Percentiles rank a stretch among this genome's conserved stretches.
Evolutionary conservation across 1,284 basidiomycete genomes (phyloP).

Genomic region (Pterulicium gracile): DNA sequence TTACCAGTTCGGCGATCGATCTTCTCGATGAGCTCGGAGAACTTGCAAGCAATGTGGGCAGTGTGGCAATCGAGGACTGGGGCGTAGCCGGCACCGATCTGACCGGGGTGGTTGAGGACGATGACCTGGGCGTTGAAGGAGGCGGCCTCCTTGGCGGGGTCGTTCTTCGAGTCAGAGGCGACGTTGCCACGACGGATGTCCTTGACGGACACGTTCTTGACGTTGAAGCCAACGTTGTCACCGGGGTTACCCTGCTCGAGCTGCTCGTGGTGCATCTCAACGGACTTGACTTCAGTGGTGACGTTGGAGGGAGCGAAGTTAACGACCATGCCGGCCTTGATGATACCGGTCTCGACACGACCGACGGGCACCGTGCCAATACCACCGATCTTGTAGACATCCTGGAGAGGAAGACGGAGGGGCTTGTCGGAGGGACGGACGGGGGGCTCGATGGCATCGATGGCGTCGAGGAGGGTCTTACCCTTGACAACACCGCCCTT

Average conservation of each 20-base stretch:
- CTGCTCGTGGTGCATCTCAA: constrained; percentile 99
- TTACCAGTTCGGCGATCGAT: constrained; percentile 98
- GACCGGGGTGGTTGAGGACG: constrained; percentile 99
- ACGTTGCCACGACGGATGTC: constrained; percentile 99
- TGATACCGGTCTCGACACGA: constrained; percentile 99
- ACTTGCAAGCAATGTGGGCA: constrained; percentile 99
- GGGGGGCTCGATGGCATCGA: constrained; percentile 98
- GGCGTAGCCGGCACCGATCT: constrained; percentile 96
- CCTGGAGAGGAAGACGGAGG: constrained; percentile 99
- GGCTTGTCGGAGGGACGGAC: constrained; percentile 97
- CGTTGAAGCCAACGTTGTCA: constrained; percentile 99
- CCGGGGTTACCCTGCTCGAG: constrained; percentile 91
- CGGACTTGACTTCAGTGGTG: constrained; percentile 99
- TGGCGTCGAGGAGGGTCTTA: constrained; percentile 99
- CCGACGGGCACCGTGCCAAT: constrained; percentile 99
- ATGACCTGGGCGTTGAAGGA: constrained; percentile 99
- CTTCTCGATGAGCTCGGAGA: constrained; percentile 96
- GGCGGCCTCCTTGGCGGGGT: constrained; percentile 98
- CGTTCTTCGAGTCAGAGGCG: constrained; percentile 99
- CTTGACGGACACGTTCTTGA: constrained; percentile 99
- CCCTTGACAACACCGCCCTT: constrained; percentile 91
- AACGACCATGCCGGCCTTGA: constrained; percentile 99
- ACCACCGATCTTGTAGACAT: constrained; percentile 99
- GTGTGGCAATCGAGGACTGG: constrained; percentile 99
- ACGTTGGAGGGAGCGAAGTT: constrained; percentile 95